Percentiles rank a stretch among this genome's conserved stretches.
Evolutionary conservation across 2,329 filamentous ascomycete species (phyloP).

Genomic region (Penicillium janthinellum): DNA sequence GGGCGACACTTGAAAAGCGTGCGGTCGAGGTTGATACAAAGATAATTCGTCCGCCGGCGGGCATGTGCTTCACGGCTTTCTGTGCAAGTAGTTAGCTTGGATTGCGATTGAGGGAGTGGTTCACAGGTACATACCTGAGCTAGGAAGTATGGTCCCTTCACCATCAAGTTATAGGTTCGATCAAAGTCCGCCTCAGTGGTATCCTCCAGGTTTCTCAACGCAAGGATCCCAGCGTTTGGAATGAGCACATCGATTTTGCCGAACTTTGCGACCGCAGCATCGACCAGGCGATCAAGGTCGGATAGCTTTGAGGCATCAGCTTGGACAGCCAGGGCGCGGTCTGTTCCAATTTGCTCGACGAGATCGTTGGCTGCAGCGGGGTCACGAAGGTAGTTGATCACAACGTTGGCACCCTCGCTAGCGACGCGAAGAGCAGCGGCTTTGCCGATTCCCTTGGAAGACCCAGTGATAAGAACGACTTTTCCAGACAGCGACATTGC

Average conservation of each 20-base stretch:
- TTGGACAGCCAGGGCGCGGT: constrained; percentile 57
- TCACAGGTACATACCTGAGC: constrained; percentile 25
- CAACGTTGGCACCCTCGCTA: constrained; percentile 47
- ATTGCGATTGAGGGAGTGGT: background rate
- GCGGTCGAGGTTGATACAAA: constrained; percentile 54
- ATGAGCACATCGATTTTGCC: constrained; percentile 62
- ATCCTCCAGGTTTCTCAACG: constrained; percentile 52
- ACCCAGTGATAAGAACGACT: constrained; percentile 46
- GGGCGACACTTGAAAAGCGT: constrained; percentile 43
- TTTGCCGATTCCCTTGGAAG: constrained; percentile 45
- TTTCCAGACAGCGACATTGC: constrained; percentile 31
- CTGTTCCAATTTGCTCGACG: constrained; percentile 49
- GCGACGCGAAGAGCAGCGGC: constrained; percentile 43
- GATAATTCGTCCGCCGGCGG: constrained; percentile 52
- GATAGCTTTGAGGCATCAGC: constrained; percentile 55
- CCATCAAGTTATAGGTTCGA: constrained; percentile 53
- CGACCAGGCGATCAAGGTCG: constrained; percentile 54
- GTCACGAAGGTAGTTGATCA: constrained; percentile 61
- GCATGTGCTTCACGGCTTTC: constrained; percentile 57
- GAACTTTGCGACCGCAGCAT: constrained; percentile 52
- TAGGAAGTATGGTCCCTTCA: constrained; percentile 61
- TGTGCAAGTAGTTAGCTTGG: constrained; percentile 26
- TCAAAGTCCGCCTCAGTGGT: constrained; percentile 58
- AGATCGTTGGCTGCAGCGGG: constrained; percentile 57
- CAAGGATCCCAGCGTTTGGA: constrained; percentile 57